phyloP scores from a whole-genome alignment of 1,284 basidiomycete species.

The Ustilago tritici region DNA sequence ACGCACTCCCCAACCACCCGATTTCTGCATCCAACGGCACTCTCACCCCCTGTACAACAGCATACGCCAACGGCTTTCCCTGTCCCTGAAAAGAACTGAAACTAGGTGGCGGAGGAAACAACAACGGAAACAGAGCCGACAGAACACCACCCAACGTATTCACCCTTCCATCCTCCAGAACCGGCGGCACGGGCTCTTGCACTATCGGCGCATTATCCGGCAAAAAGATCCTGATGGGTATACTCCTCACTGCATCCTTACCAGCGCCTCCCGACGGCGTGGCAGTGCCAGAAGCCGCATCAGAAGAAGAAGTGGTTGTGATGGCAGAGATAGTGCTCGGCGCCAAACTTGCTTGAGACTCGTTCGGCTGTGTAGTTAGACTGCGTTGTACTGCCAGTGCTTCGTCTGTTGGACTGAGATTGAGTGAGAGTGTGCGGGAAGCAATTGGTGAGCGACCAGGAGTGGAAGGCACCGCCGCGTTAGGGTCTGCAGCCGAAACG shows the following conservation, averaged over 20 bases:
- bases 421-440: constrained; percentile 27
- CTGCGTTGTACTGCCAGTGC: constrained; percentile 22
- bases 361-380: constrained; percentile 44
- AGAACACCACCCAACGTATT: constrained; percentile 71
- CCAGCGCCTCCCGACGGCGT: constrained; percentile 16
- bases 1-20: constrained; percentile 89
- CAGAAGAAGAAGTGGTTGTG: constrained; percentile 39
- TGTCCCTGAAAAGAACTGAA: constrained; percentile 47
- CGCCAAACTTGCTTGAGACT: constrained; percentile 39
- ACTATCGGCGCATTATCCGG: constrained; percentile 86
- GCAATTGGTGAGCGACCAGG: constrained; percentile 22
- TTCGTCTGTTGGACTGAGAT: constrained; percentile 26
- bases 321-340: constrained; percentile 42
- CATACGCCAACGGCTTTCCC: constrained; percentile 71
- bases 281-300: constrained; percentile 20
- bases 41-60: constrained; percentile 87
- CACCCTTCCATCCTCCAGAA: constrained; percentile 68
- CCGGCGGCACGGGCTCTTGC: constrained; percentile 86
- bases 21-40: constrained; percentile 88
- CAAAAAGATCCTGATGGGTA: constrained; percentile 83
- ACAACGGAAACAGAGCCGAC: constrained; percentile 70
- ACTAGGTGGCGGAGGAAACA: constrained; percentile 71
- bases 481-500: constrained; percentile 1
- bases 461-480: background rate
- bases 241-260: constrained; percentile 34